Evolutionary conservation across 73 alveolate species (phyloP), one percentile per base, ranked within the genome.

Genomic region (Paramecium tetraurelia): DNA sequence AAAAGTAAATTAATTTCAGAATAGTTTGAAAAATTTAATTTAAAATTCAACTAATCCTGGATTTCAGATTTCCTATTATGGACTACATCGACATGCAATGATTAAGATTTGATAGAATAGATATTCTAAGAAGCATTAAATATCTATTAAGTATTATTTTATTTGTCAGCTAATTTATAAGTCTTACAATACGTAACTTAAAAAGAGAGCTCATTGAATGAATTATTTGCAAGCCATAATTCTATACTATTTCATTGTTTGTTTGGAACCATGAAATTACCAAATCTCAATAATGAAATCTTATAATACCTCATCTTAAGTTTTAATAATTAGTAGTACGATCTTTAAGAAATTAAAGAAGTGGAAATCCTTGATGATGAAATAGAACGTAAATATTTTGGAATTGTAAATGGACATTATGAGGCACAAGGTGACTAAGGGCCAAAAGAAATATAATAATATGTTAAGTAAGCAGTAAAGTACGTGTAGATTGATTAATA

Each of bases 331-430:
- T 41, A 35, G 8, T 12, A 21, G 35, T 75, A 75, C 18, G 20
- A 38, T 24, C 46, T 35, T 12, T 11, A 75, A 41, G 87, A 75
- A 41, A 75, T 75, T 75, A 35, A 75, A 20, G 87, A 86, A 40
- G 93, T 86, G 0, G 93, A 86, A 86, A 58, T 86, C 2, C 71
- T 86, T 9, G 93, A 86, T 63, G 87, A 86, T 86, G 48, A 43
- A 10, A 22, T 41, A 68, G 93, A 86, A 63, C 58, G 69, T 11
- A 80, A 68, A 58, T 63, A 63, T 29, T 86, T 63, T 69, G 63
- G 68, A 59, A 57, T 43, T 40, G 93, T 63, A 2, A 86, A 86
- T 86, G 93, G 93, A 12, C 24, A 63, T 18, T 63, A 59, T 27
- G 50, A 59, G 27, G 43, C 69, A 14, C 18, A 59, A 50, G 69